Evolutionary conservation across 2,329 filamentous ascomycete species (phyloP).

Genomic region (Eutypa lata): DNA sequence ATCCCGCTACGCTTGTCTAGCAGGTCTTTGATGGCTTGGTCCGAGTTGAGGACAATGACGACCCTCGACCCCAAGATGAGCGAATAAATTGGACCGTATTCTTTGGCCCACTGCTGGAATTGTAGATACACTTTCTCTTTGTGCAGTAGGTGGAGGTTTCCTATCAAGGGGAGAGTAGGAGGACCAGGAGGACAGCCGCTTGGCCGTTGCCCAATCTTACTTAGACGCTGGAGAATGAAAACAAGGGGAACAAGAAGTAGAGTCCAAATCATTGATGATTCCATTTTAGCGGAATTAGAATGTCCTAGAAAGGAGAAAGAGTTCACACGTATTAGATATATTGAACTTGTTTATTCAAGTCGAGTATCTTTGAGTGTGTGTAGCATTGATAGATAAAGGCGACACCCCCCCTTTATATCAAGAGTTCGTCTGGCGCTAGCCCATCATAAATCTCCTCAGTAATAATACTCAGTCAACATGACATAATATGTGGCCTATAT

Average conservation of each 20-base stretch:
- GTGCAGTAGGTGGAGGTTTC: constrained; percentile 50
- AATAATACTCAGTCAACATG: no score
- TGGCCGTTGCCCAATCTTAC: constrained; percentile 23
- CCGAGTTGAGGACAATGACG: constrained; percentile 44
- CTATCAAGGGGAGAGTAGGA: constrained; percentile 47
- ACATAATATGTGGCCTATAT: no score
- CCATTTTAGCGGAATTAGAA: no score
- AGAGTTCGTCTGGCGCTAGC: no score
- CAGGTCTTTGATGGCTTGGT: constrained; percentile 46
- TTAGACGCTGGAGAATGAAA: constrained; percentile 7
- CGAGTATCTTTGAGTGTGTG: no score
- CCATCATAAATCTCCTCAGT: no score
- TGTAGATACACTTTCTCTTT: constrained; percentile 38
- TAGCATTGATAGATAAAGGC: no score
- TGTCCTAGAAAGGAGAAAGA: no score
- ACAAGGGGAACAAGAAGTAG: neutral
- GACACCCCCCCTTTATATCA: no score
- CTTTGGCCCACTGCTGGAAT: constrained; percentile 49
- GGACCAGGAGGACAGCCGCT: constrained; percentile 45
- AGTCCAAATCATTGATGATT: neutral
- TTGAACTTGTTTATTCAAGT: no score
- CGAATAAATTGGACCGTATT: constrained; percentile 51
- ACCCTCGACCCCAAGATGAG: constrained; percentile 47
- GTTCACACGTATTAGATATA: no score
- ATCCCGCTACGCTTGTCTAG: constrained; percentile 47